Conservation (phyloP, 2,329 filamentous ascomycete species). For the Aureobasidium subglaciale region DNA sequence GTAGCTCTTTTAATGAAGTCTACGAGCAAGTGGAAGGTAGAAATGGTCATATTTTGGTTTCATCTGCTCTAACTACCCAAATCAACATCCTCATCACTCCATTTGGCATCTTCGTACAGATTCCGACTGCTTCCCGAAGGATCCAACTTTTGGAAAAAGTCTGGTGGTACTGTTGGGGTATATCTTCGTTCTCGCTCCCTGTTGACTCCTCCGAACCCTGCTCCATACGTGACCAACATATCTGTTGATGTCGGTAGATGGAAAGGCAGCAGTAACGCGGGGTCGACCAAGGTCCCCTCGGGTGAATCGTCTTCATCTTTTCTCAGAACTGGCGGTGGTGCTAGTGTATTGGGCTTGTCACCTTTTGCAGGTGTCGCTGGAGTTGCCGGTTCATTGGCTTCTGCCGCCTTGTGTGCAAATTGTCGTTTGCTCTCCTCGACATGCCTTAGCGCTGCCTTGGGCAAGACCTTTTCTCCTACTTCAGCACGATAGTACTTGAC, state of each 20-base stretch:
- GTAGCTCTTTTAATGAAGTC: too few species aligned
- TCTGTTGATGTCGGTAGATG: constrained; percentile 92
- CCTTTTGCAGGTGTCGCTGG: neutral
- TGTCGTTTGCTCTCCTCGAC: constrained; percentile 74
- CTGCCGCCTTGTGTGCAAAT: constrained; percentile 38
- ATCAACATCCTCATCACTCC: constrained; percentile 23
- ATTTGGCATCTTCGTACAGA: constrained; percentile 29
- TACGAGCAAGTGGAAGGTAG: too few species aligned
- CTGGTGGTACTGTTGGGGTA: constrained; percentile 87
- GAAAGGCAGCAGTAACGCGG: constrained; percentile 88
- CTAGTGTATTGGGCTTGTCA: neutral
- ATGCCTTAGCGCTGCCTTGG: constrained; percentile 83
- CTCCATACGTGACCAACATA: constrained; percentile 92
- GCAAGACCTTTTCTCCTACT: constrained; percentile 86
- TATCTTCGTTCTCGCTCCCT: constrained; percentile 89
- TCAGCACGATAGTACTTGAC: constrained; percentile 91
- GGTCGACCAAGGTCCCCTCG: constrained; percentile 73
- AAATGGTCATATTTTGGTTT: too few species aligned
- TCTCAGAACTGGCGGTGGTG: neutral
- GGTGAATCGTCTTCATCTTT: constrained; percentile 61
- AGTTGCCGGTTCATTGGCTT: constrained; percentile 13
- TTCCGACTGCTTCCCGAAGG: constrained; percentile 32
- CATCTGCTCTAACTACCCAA: constrained; percentile 3
- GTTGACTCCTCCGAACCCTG: constrained; percentile 88
- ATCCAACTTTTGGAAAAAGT: constrained; percentile 86